Evolutionary conservation across 768 basidiomycete genomes (phyloP).

Genomic region (Trametopsis cervina): DNA sequence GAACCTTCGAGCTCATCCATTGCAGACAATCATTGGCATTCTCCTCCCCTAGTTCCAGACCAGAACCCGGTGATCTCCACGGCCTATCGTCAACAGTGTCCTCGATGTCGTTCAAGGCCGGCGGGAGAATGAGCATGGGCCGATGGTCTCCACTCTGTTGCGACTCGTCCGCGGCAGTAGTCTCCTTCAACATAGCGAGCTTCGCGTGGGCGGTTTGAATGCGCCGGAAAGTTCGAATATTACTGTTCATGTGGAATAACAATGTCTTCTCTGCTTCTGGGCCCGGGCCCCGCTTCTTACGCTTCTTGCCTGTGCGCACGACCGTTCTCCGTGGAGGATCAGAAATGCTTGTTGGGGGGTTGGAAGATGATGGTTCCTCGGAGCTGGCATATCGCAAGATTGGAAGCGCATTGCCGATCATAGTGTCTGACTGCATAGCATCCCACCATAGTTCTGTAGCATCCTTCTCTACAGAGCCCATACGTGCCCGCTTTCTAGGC

Average conservation of each 20-base stretch:
- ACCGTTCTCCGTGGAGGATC: constrained; percentile 18
- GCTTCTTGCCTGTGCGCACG: constrained; percentile 27
- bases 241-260: constrained; percentile 66
- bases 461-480: constrained; percentile 36
- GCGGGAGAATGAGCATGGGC: neutral
- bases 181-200: constrained; percentile 49
- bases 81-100: constrained; percentile 48
- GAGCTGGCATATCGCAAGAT: constrained; percentile 26
- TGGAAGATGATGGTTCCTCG: constrained; percentile 16
- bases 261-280: constrained; percentile 31
- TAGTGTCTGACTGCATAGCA: constrained; percentile 52
- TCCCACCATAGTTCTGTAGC: constrained; percentile 68
- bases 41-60: constrained; percentile 50
- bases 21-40: constrained; percentile 58
- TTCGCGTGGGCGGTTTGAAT: constrained; percentile 69
- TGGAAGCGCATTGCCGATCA: constrained; percentile 62
- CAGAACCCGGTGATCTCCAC: constrained; percentile 36
- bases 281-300: constrained; percentile 22
- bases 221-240: constrained; percentile 68
- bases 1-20: constrained; percentile 68
- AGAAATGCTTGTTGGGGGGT: constrained; percentile 14
- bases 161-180: constrained; percentile 19
- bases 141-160: constrained; percentile 7
- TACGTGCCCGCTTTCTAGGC: constrained; percentile 58
- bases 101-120: constrained; percentile 25